phyloP scores from a whole-genome alignment of 1,284 basidiomycete genomes.

The Sutorius eximius region DNA sequence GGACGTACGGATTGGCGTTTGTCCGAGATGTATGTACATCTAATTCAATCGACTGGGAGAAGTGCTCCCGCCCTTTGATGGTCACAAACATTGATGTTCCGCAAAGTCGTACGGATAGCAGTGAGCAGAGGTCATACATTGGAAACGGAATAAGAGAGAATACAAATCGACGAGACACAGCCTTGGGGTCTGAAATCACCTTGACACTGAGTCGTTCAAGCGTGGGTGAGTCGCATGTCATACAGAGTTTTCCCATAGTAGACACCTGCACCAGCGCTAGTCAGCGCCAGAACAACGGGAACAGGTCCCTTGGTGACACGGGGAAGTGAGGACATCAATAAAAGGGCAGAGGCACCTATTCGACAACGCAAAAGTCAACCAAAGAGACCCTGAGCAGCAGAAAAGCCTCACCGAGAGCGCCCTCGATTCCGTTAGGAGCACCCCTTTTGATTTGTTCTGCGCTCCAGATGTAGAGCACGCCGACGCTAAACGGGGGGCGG shows the following conservation, averaged over 20 bases:
- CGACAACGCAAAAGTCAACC: neutral
- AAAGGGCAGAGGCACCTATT: constrained; percentile 72
- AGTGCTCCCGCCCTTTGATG: neutral
- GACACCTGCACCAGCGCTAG: constrained; percentile 57
- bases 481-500: constrained; percentile 51
- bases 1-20: constrained; percentile 5
- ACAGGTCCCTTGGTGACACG: constrained; percentile 76
- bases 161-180: constrained; percentile 7
- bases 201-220: constrained; percentile 7
- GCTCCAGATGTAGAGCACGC: constrained; percentile 73
- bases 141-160: constrained; percentile 5
- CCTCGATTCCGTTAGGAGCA: constrained; percentile 70
- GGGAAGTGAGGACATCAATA: constrained; percentile 78
- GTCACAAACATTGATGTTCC: constrained; percentile 1
- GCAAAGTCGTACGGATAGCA: neutral
- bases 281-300: constrained; percentile 63
- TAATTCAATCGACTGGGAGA: constrained; percentile 4
- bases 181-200: too few relatives aligned
- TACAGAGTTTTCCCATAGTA: constrained; percentile 75
- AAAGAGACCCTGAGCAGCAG: neutral
- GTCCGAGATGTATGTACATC: constrained; percentile 20
- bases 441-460: constrained; percentile 74
- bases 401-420: constrained; percentile 62
- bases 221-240: constrained; percentile 39
- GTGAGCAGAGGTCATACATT: constrained; percentile 2